Evolutionary conservation across 305 asterid genomes (phyloP).

Genomic region (Fraxinus greggii): DNA sequence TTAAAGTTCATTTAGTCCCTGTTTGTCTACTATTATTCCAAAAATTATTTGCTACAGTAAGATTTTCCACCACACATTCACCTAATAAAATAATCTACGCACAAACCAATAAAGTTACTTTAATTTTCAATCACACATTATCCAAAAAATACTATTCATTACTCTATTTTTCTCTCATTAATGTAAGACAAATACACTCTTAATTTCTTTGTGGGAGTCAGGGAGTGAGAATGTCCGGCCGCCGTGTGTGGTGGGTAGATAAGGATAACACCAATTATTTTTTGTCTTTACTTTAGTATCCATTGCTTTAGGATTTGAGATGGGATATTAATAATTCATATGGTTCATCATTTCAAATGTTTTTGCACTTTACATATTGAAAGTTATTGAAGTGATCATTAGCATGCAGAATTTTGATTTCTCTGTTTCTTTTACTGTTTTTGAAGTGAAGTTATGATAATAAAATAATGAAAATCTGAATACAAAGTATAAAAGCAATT

Average conservation of each 20-base stretch:
- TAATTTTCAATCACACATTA: too few species aligned
- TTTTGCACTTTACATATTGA: background rate
- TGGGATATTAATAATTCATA: background rate
- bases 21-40: too few species aligned
- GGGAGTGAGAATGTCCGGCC: background rate
- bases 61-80: too few species aligned
- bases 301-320: background rate
- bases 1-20: too few species aligned
- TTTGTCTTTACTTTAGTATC: background rate
- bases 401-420: background rate
- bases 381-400: constrained; percentile 1
- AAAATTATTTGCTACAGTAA: too few species aligned
- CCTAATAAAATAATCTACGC: too few species aligned
- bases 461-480: background rate
- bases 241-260: background rate
- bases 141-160: too few species aligned
- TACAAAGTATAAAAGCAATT: background rate
- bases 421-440: background rate
- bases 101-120: too few species aligned
- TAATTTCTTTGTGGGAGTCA: background rate
- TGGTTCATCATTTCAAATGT: background rate
- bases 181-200: too few species aligned
- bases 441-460: background rate
- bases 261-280: background rate
- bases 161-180: too few species aligned